Conservation (phyloP, 202 grass and related monocot species). For the Saccharum hybrid region DNA sequence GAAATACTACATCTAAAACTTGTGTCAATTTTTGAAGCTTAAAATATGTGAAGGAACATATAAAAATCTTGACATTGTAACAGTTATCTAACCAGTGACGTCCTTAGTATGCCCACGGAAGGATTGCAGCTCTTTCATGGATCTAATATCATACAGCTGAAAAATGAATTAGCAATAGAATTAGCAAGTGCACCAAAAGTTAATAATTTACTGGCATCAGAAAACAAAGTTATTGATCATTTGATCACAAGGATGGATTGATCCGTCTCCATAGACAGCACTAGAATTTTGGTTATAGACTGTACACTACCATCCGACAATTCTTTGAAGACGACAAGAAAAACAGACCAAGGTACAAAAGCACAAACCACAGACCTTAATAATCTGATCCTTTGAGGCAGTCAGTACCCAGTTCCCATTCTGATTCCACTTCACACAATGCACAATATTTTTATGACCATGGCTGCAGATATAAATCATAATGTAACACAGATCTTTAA, state of each 20-base stretch:
- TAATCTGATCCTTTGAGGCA: slow-evolving; percentile 97
- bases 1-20: slow-evolving; percentile 17
- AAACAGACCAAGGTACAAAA: slow-evolving; percentile 45
- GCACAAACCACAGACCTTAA: slow-evolving; percentile 70
- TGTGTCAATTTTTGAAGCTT: slow-evolving; percentile 23
- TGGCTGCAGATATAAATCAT: slow-evolving; percentile 70
- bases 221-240: background rate
- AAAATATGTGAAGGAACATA: slow-evolving; percentile 21
- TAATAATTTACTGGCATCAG: slow-evolving; percentile 24
- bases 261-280: background rate
- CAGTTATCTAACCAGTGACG: slow-evolving; percentile 74
- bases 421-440: slow-evolving; percentile 99
- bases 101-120: slow-evolving; percentile 98
- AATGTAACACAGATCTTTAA: slow-evolving; percentile 31
- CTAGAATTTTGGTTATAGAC: slow-evolving; percentile 18
- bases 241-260: background rate
- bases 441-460: slow-evolving; percentile 98
- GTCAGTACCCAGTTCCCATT: slow-evolving; percentile 99
- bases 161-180: slow-evolving; percentile 50
- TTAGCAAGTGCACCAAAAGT: slow-evolving; percentile 21
- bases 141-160: slow-evolving; percentile 99
- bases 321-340: slow-evolving; percentile 21
- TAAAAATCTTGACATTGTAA: slow-evolving; percentile 40
- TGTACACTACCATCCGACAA: slow-evolving; percentile 13
- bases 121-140: slow-evolving; percentile 99